Evolutionary conservation across 371 early-diverging fungal genomes (phyloP).

Genomic region (Dentiscutata heterogama): DNA sequence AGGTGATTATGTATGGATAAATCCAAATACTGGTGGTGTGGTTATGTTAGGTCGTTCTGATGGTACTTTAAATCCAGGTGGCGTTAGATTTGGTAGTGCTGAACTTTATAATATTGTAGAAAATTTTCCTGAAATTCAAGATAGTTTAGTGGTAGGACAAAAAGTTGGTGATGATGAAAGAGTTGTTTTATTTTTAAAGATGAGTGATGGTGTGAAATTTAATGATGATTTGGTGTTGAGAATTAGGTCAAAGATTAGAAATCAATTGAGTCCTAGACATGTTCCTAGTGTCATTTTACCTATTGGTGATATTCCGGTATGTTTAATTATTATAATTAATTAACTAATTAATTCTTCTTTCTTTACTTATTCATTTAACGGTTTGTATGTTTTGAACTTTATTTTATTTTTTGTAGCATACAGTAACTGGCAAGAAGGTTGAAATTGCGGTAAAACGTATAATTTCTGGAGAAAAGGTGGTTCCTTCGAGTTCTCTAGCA

Average conservation of each 20-base stretch:
- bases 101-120: constrained; percentile 93
- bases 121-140: constrained; percentile 62
- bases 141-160: constrained; percentile 86
- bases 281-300: constrained; percentile 91
- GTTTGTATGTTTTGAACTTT: not conserved
- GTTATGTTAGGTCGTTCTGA: constrained; percentile 96
- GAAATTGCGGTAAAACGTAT: constrained; percentile 97
- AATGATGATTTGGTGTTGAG: constrained; percentile 62
- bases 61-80: constrained; percentile 96
- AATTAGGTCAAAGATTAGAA: constrained; percentile 81
- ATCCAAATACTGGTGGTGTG: constrained; percentile 89
- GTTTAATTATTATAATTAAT: constrained; percentile 43
- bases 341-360: no score
- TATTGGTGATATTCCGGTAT: constrained; percentile 88
- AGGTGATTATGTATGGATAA: constrained; percentile 93
- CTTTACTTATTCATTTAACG: not conserved
- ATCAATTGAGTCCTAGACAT: constrained; percentile 90
- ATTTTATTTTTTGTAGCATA: constrained; percentile 67
- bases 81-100: constrained; percentile 95
- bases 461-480: constrained; percentile 77
- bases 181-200: constrained; percentile 90
- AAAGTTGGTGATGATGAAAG: constrained; percentile 85
- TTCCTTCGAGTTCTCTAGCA: constrained; percentile 78
- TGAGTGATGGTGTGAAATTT: constrained; percentile 62
- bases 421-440: constrained; percentile 97